phyloP scores from a whole-genome alignment of 306 rosid species.

The Canavalia ensiformis region DNA sequence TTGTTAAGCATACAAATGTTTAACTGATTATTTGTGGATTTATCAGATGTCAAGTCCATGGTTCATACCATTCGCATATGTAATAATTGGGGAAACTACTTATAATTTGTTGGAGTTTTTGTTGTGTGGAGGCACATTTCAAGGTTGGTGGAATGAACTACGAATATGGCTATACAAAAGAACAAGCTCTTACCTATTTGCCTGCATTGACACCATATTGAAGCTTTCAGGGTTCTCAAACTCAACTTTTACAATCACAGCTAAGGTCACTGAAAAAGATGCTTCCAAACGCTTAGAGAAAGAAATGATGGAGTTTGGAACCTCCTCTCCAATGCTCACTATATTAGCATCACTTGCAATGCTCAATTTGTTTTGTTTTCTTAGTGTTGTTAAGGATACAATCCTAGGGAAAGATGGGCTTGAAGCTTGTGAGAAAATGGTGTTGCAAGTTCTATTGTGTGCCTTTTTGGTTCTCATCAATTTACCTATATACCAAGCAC shows the following conservation, averaged over 20 bases:
- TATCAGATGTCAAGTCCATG: constrained; percentile 77
- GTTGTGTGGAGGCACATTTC: constrained; percentile 68
- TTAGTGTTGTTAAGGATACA: constrained; percentile 52
- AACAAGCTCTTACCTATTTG: constrained; percentile 74
- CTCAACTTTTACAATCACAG: constrained; percentile 66
- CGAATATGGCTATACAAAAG: constrained; percentile 87
- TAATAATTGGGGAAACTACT: constrained; percentile 54
- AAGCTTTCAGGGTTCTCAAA: constrained; percentile 59
- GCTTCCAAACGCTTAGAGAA: constrained; percentile 63
- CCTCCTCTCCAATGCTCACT: constrained; percentile 75
- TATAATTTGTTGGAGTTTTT: constrained; percentile 69
- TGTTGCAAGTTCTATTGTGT: constrained; percentile 65
- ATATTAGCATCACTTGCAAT: constrained; percentile 68
- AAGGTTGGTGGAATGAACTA: constrained; percentile 91
- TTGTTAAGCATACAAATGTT: constrained; percentile 4
- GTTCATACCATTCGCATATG: constrained; percentile 81
- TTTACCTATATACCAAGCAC: constrained; percentile 72
- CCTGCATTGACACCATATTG: constrained; percentile 62
- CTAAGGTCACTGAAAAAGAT: constrained; percentile 74
- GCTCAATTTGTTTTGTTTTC: constrained; percentile 71
- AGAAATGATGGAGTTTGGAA: constrained; percentile 88
- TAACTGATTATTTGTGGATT: constrained; percentile 35
- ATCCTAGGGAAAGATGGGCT: constrained; percentile 42
- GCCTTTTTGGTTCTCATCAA: constrained; percentile 71
- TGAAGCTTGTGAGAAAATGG: constrained; percentile 54